These are phyloP conservation scores for Hypholoma sublateritium DNA, from an alignment of 768 basidiomycete genomes.

Conservation along the genomic window DNA sequence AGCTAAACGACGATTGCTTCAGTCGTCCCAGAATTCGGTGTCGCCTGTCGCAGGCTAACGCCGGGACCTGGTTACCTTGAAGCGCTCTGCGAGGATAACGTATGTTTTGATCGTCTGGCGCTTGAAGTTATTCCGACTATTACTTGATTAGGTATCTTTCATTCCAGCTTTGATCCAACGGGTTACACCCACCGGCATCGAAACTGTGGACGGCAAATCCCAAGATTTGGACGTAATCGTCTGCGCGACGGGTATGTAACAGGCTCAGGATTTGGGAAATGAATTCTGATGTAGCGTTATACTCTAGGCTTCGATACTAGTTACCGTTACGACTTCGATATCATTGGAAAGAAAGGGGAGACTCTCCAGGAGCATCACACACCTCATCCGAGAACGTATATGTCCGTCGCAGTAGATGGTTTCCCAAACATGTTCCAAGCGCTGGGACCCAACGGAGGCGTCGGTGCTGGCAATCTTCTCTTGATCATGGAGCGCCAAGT, in stretches of 20 bases:
- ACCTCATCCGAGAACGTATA: slow-evolving; percentile 57
- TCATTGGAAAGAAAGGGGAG: slow-evolving; percentile 53
- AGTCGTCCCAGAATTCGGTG: slow-evolving; percentile 63
- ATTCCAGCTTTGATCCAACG: slow-evolving; percentile 48
- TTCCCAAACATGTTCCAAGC: slow-evolving; percentile 71
- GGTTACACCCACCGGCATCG: slow-evolving; percentile 54
- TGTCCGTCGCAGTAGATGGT: slow-evolving; percentile 56
- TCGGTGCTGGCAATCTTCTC: slow-evolving; percentile 57
- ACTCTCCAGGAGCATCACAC: slow-evolving; percentile 53
- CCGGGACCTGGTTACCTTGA: slow-evolving; percentile 71
- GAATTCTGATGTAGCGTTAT: neutral
- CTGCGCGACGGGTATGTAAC: slow-evolving; percentile 54
- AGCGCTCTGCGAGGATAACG: slow-evolving; percentile 63
- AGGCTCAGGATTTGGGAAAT: neutral
- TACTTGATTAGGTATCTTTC: slow-evolving; percentile 46
- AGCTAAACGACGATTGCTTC: neutral
- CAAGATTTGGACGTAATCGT: slow-evolving; percentile 59
- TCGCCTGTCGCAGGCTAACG: slow-evolving; percentile 63
- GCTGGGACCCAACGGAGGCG: slow-evolving; percentile 55
- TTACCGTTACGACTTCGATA: slow-evolving; percentile 45
- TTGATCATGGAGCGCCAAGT: slow-evolving; percentile 55
- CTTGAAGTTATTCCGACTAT: neutral
- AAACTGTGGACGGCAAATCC: slow-evolving; percentile 52
- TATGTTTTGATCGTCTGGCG: slow-evolving; percentile 20
- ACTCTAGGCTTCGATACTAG: slow-evolving; percentile 53